phyloP scores from a whole-genome alignment of 176 grass and related monocot genomes.

The Rhynchospora pubera region DNA sequence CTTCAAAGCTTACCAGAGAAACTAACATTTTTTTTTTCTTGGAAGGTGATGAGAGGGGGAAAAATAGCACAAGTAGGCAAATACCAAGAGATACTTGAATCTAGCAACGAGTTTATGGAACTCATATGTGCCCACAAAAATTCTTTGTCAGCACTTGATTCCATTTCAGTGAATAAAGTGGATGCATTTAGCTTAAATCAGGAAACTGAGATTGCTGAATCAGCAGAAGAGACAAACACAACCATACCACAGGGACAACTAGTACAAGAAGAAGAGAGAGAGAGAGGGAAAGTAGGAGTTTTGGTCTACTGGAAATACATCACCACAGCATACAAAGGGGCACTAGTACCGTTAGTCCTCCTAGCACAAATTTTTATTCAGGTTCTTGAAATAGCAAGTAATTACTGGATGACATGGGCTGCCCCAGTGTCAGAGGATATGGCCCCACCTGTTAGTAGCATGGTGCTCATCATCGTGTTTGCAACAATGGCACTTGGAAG shows the following conservation, averaged over 20 bases:
- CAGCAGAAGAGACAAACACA: conserved; percentile 26
- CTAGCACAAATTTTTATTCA: conserved; percentile 47
- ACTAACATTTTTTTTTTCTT: not conserved
- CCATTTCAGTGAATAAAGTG: conserved; percentile 3
- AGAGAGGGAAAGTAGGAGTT: conserved; percentile 53
- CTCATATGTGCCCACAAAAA: conserved; percentile 66
- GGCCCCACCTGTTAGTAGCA: conserved; percentile 34
- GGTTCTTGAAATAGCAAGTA: conserved; percentile 50
- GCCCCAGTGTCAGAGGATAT: conserved; percentile 35
- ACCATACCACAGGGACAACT: conserved; percentile 41
- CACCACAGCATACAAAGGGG: conserved; percentile 49
- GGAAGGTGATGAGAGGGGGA: conserved; percentile 63
- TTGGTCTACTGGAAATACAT: conserved; percentile 56
- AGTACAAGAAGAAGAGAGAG: conserved; percentile 70
- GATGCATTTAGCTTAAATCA: conserved; percentile 11
- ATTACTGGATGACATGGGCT: conserved; percentile 60
- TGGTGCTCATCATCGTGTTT: conserved; percentile 36
- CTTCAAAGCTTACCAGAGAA: not conserved
- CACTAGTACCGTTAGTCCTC: conserved; percentile 46
- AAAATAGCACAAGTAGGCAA: conserved; percentile 66
- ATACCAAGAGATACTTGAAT: conserved; percentile 48
- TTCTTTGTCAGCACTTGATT: conserved; percentile 51
- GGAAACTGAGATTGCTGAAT: conserved; percentile 29
- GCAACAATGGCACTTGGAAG: conserved; percentile 34
- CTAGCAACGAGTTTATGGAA: conserved; percentile 70